phyloP scores from a whole-genome alignment of 1,284 basidiomycete genomes.

The Cryptococcus amylolentus region DNA sequence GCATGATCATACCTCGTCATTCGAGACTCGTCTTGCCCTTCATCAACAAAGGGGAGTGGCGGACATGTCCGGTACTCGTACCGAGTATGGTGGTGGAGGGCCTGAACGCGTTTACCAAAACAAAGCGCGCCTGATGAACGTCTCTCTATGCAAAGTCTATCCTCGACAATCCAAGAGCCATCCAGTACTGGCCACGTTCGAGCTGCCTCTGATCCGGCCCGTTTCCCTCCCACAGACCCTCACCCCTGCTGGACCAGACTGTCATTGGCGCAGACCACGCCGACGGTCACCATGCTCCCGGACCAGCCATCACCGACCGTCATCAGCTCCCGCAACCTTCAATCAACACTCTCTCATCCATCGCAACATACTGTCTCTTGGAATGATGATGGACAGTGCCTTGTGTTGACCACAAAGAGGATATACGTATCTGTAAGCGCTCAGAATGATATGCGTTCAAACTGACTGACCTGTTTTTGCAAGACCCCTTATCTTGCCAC shows the following conservation, averaged over 20 bases:
- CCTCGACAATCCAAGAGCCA: too few relatives aligned
- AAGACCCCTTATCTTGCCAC: neutral
- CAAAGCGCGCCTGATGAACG: too few relatives aligned
- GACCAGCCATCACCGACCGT: neutral
- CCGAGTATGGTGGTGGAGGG: too few relatives aligned
- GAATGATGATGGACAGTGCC: conserved; percentile 43
- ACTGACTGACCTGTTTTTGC: neutral
- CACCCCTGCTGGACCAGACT: neutral
- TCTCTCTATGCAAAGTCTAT: too few relatives aligned
- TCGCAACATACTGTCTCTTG: conserved; percentile 26
- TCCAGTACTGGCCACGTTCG: too few relatives aligned
- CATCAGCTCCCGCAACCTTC: neutral
- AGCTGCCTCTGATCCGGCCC: neutral
- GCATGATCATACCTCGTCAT: too few relatives aligned
- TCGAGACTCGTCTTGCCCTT: too few relatives aligned
- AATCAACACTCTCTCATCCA: neutral
- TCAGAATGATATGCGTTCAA: neutral
- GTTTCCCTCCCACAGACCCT: neutral
- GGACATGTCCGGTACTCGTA: too few relatives aligned
- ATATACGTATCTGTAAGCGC: conserved; percentile 22
- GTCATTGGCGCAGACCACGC: too few relatives aligned
- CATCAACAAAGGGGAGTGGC: too few relatives aligned
- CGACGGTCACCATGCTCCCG: neutral
- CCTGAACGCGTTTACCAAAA: too few relatives aligned
- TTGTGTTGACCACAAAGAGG: conserved; percentile 25